Percentiles rank a stretch among this genome's conserved stretches.
Evolutionary conservation across 805 yeast genomes (phyloP).

Genomic region (Sungouiella thailandica): DNA sequence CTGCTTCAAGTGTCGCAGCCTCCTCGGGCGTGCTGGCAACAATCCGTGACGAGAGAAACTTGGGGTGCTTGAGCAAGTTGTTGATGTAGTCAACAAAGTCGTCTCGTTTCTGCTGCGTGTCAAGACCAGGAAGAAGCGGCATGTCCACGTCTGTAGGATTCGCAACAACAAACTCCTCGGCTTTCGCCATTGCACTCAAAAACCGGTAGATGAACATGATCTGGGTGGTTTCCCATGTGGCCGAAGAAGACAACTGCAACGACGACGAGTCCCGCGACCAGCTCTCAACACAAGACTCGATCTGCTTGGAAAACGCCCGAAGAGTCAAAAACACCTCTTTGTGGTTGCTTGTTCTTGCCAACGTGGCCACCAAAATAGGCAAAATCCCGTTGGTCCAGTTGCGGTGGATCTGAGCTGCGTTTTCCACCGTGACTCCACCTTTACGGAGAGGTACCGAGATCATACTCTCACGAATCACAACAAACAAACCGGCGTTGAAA

Average conservation of each 20-base stretch:
- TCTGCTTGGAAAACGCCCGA: slow-evolving; percentile 59
- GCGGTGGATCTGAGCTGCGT: slow-evolving; percentile 55
- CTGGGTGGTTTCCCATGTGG: slow-evolving; percentile 45
- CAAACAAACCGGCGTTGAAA: slow-evolving; percentile 55
- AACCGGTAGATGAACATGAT: slow-evolving; percentile 59
- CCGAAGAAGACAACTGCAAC: slow-evolving; percentile 32
- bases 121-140: slow-evolving; percentile 53
- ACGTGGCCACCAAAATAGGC: slow-evolving; percentile 55
- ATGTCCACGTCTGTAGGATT: slow-evolving; percentile 20
- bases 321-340: slow-evolving; percentile 62
- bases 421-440: slow-evolving; percentile 54
- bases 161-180: slow-evolving; percentile 33
- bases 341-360: slow-evolving; percentile 59
- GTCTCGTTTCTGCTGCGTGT: slow-evolving; percentile 52
- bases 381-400: slow-evolving; percentile 86
- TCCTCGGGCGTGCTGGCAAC: slow-evolving; percentile 63
- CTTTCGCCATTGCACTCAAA: slow-evolving; percentile 48
- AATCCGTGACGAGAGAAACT: slow-evolving; percentile 67
- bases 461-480: slow-evolving; percentile 70
- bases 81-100: slow-evolving; percentile 58
- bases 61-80: slow-evolving; percentile 81
- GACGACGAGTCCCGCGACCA: slow-evolving; percentile 62
- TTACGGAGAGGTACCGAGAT: slow-evolving; percentile 60
- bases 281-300: slow-evolving; percentile 53
- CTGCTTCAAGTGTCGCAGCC: slow-evolving; percentile 49